A percentile compares a stretch with the other conserved stretches of the same genome.
These are phyloP conservation scores for Hyaloscypha hepaticicola DNA, from an alignment of 495 filamentous ascomycete genomes.

Conservation along the genomic window DNA sequence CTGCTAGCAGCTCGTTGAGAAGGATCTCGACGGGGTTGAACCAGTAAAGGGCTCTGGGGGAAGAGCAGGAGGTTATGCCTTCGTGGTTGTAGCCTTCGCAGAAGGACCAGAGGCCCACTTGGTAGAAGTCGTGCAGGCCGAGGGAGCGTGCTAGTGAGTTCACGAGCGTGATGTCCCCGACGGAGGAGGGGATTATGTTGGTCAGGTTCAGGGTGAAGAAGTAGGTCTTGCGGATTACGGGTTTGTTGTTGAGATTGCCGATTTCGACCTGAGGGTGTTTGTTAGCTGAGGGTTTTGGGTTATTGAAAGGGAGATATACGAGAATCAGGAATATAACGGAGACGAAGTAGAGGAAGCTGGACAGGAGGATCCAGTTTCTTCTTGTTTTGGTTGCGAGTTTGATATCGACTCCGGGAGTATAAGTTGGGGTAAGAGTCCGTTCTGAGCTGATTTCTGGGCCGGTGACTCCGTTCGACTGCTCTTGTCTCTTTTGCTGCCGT, in stretches of 20 bases:
- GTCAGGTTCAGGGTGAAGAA: constrained; percentile 83
- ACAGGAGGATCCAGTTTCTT: constrained; percentile 53
- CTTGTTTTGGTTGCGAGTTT: constrained; percentile 58
- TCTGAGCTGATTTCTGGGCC: constrained; percentile 16
- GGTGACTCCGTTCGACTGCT: constrained; percentile 12
- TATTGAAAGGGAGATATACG: constrained; percentile 37
- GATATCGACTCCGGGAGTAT: constrained; percentile 32
- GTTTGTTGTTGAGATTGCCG: constrained; percentile 61
- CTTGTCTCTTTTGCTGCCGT: constrained; percentile 19
- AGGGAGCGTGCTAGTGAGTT: constrained; percentile 87
- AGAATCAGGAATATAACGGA: constrained; percentile 75
- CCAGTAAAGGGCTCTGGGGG: constrained; percentile 70
- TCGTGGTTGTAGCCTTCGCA: constrained; percentile 77
- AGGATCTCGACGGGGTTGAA: constrained; percentile 88
- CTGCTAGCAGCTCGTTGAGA: constrained; percentile 70
- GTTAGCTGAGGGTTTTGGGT: constrained; percentile 8
- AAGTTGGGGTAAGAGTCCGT: constrained; percentile 16
- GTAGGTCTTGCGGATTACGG: constrained; percentile 66
- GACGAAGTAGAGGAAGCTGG: constrained; percentile 68
- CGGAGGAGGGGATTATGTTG: constrained; percentile 81
- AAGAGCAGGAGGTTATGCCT: constrained; percentile 73
- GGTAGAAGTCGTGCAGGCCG: constrained; percentile 91
- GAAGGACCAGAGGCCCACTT: constrained; percentile 86
- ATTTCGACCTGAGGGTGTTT: constrained; percentile 53
- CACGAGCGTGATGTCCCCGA: constrained; percentile 54